phyloP scores from a whole-genome alignment of 2,329 filamentous ascomycete genomes.

The Aspergillus tanneri region DNA sequence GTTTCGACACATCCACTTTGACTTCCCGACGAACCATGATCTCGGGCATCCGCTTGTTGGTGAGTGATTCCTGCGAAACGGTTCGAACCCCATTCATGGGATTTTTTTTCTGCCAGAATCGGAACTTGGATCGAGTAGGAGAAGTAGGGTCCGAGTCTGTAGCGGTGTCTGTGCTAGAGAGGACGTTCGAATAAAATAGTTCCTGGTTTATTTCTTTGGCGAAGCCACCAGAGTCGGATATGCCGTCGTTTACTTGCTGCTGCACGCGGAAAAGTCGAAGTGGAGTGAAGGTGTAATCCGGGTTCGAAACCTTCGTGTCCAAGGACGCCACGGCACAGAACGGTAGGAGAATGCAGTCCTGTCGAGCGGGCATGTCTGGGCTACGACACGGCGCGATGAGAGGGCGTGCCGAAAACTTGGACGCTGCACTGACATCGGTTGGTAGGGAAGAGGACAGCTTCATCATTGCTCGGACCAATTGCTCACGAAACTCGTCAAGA shows the following conservation, averaged over 20 bases:
- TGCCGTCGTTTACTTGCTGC: slow-evolving; percentile 60
- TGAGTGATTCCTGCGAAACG: slow-evolving; percentile 23
- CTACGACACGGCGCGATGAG: slow-evolving; percentile 38
- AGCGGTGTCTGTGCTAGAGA: slow-evolving; percentile 24
- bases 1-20: slow-evolving; percentile 50
- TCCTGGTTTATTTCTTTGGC: slow-evolving; percentile 61
- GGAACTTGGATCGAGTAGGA: slow-evolving; percentile 20
- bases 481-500: slow-evolving; percentile 44
- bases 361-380: slow-evolving; percentile 26
- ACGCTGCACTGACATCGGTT: slow-evolving; percentile 33
- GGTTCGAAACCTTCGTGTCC: slow-evolving; percentile 53
- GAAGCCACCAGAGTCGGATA: slow-evolving; percentile 59
- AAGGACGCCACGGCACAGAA: slow-evolving; percentile 64
- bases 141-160: slow-evolving; percentile 25
- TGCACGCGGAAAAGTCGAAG: slow-evolving; percentile 65
- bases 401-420: slow-evolving; percentile 39
- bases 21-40: slow-evolving; percentile 65
- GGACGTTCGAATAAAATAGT: slow-evolving; percentile 48
- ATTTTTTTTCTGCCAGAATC: slow-evolving; percentile 25
- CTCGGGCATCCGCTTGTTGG: slow-evolving; percentile 47
- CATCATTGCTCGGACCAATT: slow-evolving; percentile 45
- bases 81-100: background rate
- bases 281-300: slow-evolving; percentile 59
- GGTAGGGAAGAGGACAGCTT: slow-evolving; percentile 45
- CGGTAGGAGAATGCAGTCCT: slow-evolving; percentile 50